Base-by-base conservation (phyloP, 164 flowering plant genomes). In the Macadamia integrifolia region DNA sequence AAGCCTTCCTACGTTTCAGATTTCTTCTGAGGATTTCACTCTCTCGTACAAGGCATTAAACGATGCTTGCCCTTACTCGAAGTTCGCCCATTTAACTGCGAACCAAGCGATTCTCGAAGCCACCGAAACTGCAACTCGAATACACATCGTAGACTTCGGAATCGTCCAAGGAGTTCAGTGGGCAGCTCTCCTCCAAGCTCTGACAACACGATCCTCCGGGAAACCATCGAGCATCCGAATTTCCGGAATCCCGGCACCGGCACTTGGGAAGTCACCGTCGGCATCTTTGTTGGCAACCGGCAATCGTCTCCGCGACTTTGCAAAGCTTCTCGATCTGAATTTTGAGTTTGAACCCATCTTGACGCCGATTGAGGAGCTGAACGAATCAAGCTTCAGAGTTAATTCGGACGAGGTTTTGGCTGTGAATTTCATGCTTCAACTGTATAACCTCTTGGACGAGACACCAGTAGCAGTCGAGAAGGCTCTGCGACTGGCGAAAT, bases 101-200 rank as follows among this genome's bases (percentile, higher is more conserved):
- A 94, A 91, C 71, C 97, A 94, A 65, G 97, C 97, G 0, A 94
- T 94, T 6, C 90, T 94, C 0, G 98, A 94, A 75, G 94, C 92
- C 0, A 91, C 92, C 0, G 88, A 84, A 62, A 71, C 77, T 1
- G 86, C 88, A 0, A 68, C 32, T 62, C 85, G 75, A 67, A 92
- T 94, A 50, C 98, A 94, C 81, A 88, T 94, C 29, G 85, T 94
- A 1, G 97, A 94, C 72, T 94, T 91, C 58, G 97, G 97, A 10
- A 85, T 94, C 55, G 95, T 86, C 62, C 93, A 91, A 65, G 97
- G 96, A 2, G 81, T 94, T 69, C 96, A 94, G 72, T 94, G 97
- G 98, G 88, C 96, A 0, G 90, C 96, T 12, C 81, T 94, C 0
- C 72, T 94, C 9, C 97, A 94, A 66, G 97, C 97, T 58, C 68